Percentiles rank a stretch among this genome's conserved stretches.
phyloP scores from a whole-genome alignment of 345 rosid genomes.

The Brassica rapa region DNA sequence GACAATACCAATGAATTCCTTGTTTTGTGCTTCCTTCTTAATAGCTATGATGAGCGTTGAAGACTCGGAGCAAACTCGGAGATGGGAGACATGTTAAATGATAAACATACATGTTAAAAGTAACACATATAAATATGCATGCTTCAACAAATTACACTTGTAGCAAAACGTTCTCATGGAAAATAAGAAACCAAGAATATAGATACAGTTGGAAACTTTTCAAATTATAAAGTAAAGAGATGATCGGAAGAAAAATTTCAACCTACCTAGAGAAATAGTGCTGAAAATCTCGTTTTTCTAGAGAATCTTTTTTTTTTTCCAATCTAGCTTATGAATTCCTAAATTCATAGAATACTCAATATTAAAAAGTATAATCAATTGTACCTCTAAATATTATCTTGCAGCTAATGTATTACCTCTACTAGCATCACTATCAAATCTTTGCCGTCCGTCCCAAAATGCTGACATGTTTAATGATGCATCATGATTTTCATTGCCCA shows the following conservation, averaged over 20 bases:
- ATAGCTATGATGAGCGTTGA: too few relatives aligned
- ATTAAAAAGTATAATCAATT: slow-evolving; percentile 6
- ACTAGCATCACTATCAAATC: not conserved
- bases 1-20: too few relatives aligned
- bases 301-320: slow-evolving; percentile 57
- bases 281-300: slow-evolving; percentile 79
- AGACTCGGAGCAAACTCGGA: too few relatives aligned
- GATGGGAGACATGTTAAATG: too few relatives aligned
- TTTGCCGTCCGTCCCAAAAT: not conserved
- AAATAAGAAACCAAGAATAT: slow-evolving; percentile 10
- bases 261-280: slow-evolving; percentile 73
- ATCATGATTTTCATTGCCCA: not conserved
- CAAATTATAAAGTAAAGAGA: slow-evolving; percentile 12
- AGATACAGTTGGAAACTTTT: slow-evolving; percentile 8
- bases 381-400: slow-evolving; percentile 11
- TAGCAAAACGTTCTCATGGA: slow-evolving; percentile 7
- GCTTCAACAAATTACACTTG: not conserved
- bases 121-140: not conserved
- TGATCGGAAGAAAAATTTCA: slow-evolving; percentile 13
- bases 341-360: slow-evolving; percentile 27
- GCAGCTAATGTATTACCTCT: slow-evolving; percentile 51
- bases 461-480: not conserved
- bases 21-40: too few relatives aligned
- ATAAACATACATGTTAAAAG: too few relatives aligned
- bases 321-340: slow-evolving; percentile 81